Percentiles rank a stretch among this genome's conserved stretches.
Evolutionary conservation across 2,329 filamentous ascomycete species (phyloP).

Genomic region (Ascochyta clinopodiicola): DNA sequence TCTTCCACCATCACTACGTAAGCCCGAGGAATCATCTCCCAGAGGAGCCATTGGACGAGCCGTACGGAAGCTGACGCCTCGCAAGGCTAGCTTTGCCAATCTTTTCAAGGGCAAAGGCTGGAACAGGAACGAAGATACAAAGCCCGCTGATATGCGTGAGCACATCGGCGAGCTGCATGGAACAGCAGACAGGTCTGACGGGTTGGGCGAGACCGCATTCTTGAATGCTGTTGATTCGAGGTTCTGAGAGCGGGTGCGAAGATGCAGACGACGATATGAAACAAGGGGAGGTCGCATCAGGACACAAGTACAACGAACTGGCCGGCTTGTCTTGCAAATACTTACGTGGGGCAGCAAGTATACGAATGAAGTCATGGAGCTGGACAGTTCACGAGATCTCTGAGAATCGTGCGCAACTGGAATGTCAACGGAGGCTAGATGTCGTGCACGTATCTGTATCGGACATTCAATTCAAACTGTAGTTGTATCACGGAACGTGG

Average conservation of each 20-base stretch:
- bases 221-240: not conserved
- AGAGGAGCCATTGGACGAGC: slow-evolving; percentile 40
- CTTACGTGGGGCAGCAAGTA: not conserved
- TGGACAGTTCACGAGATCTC: no score
- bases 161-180: slow-evolving; percentile 9
- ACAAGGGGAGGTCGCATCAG: not conserved
- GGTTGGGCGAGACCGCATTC: not conserved
- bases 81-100: slow-evolving; percentile 45
- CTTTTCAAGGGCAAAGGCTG: slow-evolving; percentile 43
- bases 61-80: slow-evolving; percentile 43
- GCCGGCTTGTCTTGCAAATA: not conserved
- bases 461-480: slow-evolving; percentile 1
- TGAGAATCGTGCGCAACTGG: no score
- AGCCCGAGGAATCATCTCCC: slow-evolving; percentile 27
- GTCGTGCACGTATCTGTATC: slow-evolving; percentile 3
- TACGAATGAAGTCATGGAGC: no score
- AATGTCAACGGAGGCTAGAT: not conserved
- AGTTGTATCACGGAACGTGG: not conserved
- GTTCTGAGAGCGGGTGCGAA: not conserved
- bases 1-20: slow-evolving; percentile 25
- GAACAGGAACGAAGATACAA: slow-evolving; percentile 30
- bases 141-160: not conserved
- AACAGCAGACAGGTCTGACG: not conserved
- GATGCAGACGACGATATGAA: not conserved
- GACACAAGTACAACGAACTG: not conserved